Percentiles rank a stretch among this genome's conserved stretches.
Conservation (phyloP, 192 early-diverging fungal species). For the Linnemannia hyalina region DNA sequence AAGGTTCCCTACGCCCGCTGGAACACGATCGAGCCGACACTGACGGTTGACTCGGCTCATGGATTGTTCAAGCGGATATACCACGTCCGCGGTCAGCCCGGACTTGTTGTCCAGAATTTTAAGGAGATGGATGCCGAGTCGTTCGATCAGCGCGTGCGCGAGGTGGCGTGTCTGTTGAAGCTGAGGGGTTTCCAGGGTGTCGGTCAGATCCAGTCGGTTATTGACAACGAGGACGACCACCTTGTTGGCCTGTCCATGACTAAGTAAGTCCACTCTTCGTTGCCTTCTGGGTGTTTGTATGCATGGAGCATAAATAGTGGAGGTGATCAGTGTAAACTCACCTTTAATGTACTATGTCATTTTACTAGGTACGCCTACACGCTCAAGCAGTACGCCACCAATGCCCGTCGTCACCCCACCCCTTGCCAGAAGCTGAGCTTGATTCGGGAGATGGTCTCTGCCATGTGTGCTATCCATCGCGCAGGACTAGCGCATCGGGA, state of each 20-base stretch:
- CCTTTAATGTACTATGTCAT: background rate
- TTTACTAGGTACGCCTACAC: slow-evolving; percentile 63
- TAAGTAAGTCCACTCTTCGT: slow-evolving; percentile 45
- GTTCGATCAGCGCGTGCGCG: slow-evolving; percentile 67
- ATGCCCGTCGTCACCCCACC: slow-evolving; percentile 64
- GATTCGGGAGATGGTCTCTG: slow-evolving; percentile 65
- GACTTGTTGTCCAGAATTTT: slow-evolving; percentile 69
- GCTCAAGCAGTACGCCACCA: slow-evolving; percentile 68
- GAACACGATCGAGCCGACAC: slow-evolving; percentile 39
- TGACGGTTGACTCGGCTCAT: slow-evolving; percentile 61
- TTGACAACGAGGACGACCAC: slow-evolving; percentile 63
- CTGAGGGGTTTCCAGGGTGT: slow-evolving; percentile 60
- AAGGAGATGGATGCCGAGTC: slow-evolving; percentile 66
- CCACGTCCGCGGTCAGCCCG: slow-evolving; percentile 58
- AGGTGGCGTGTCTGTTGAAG: slow-evolving; percentile 70
- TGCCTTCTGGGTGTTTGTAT: background rate
- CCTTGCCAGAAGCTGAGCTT: slow-evolving; percentile 68
- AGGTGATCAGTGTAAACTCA: background rate
- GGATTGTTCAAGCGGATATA: slow-evolving; percentile 72
- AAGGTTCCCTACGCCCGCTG: slow-evolving; percentile 52
- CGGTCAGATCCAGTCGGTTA: slow-evolving; percentile 68
- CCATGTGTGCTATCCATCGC: slow-evolving; percentile 64
- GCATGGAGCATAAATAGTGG: background rate
- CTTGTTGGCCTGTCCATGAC: slow-evolving; percentile 72
- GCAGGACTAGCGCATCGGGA: slow-evolving; percentile 71